Conservation (phyloP, 495 filamentous ascomycete genomes). For the Neurospora cerealis region DNA sequence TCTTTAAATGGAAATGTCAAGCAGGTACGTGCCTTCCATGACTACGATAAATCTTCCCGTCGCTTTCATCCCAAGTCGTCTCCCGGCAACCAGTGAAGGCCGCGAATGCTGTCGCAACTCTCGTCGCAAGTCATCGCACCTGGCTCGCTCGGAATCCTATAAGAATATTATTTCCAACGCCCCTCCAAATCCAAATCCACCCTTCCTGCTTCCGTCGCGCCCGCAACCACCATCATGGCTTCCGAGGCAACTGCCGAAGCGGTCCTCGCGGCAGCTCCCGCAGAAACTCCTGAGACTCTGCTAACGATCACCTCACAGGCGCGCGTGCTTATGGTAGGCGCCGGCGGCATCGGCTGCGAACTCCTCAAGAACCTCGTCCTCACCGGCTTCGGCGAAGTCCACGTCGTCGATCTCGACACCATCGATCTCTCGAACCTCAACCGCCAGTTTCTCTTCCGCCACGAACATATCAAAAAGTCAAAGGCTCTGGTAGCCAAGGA, state of each 20-base stretch:
- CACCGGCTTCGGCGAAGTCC: constrained; percentile 87
- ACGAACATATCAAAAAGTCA: constrained; percentile 95
- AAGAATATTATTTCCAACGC: background rate
- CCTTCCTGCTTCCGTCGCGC: background rate
- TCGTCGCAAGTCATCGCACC: background rate
- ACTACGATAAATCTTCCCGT: constrained; percentile 3
- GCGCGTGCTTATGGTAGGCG: constrained; percentile 86
- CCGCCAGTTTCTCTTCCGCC: constrained; percentile 93
- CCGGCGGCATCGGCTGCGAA: constrained; percentile 95
- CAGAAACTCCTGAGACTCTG: background rate
- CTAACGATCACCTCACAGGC: constrained; percentile 47
- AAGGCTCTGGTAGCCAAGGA: constrained; percentile 96
- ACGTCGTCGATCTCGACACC: constrained; percentile 95
- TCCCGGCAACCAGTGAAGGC: background rate
- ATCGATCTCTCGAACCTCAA: constrained; percentile 98
- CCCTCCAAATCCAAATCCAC: background rate
- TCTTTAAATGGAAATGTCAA: constrained; percentile 34
- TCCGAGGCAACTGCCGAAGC: background rate
- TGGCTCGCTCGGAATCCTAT: background rate
- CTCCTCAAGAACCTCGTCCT: constrained; percentile 94
- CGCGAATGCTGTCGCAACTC: background rate
- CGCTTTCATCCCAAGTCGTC: constrained; percentile 1
- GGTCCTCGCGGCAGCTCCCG: background rate
- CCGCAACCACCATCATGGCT: constrained; percentile 6
- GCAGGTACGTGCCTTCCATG: constrained; percentile 27